These are phyloP conservation scores for Paramecium primaurelia DNA, from an alignment of 73 alveolate genomes.

Conservation along the genomic window DNA sequence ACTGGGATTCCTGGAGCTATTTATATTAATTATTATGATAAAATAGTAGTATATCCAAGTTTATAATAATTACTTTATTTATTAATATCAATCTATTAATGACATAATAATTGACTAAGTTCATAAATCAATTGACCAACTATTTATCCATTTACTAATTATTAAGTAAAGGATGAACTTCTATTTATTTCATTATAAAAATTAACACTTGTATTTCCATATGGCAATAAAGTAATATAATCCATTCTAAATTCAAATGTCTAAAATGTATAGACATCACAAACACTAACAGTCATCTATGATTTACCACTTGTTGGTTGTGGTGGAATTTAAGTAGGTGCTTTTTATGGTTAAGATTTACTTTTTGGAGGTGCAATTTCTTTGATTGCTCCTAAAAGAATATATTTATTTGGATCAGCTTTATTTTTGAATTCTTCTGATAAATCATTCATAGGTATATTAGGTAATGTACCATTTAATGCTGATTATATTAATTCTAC, in stretches of 20 bases:
- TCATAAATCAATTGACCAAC: background rate
- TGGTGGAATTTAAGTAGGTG: constrained; percentile 6
- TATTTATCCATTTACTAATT: background rate
- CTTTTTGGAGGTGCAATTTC: constrained; percentile 28
- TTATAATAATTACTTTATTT: background rate
- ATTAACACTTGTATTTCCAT: constrained; percentile 2
- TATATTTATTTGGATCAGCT: constrained; percentile 53
- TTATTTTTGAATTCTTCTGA: constrained; percentile 47
- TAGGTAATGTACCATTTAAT: background rate
- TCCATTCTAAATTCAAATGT: constrained; percentile 50
- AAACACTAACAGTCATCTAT: background rate
- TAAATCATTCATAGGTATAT: constrained; percentile 55
- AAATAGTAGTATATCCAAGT: background rate
- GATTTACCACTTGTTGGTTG: constrained; percentile 40
- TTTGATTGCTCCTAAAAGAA: constrained; percentile 37
- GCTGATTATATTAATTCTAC: constrained; percentile 12
- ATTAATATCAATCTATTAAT: background rate
- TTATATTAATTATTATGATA: background rate
- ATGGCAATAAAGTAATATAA: constrained; percentile 51
- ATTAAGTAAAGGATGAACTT: constrained; percentile 43
- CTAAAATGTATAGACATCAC: constrained; percentile 8
- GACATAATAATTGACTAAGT: background rate
- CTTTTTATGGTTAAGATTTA: constrained; percentile 14
- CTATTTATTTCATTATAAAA: background rate
- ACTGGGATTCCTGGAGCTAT: constrained; percentile 43